Conservation (phyloP, 257 asterid species). For the Perilla frutescens region DNA sequence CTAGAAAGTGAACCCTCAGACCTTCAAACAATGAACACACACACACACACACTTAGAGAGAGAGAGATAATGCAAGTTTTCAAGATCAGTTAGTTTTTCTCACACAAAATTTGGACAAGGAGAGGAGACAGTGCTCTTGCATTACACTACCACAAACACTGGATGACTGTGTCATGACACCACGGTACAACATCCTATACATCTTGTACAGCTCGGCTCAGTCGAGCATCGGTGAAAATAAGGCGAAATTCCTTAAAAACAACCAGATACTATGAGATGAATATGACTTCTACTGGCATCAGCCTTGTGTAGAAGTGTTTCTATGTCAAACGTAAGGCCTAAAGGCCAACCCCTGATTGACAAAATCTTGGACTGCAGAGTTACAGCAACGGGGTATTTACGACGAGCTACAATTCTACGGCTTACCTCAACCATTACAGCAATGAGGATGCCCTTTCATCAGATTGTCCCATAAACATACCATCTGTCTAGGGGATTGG, state of each 20-base stretch:
- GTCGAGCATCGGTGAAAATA: constrained; percentile 24
- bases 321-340: constrained; percentile 7
- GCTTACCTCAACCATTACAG: constrained; percentile 52
- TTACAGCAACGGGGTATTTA: constrained; percentile 21
- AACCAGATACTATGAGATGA: constrained; percentile 4
- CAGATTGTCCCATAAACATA: constrained; percentile 74
- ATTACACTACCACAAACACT: constrained; percentile 23
- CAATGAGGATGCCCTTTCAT: constrained; percentile 57
- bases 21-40: too few species aligned
- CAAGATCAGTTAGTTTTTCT: constrained; percentile 16
- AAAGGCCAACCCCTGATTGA: neutral
- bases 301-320: constrained; percentile 11
- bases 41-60: too few species aligned
- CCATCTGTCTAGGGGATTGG: constrained; percentile 95
- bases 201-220: constrained; percentile 37
- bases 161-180: constrained; percentile 7
- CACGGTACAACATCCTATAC: constrained; percentile 39
- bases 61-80: neutral
- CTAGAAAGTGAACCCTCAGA: too few species aligned
- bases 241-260: constrained; percentile 9
- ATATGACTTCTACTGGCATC: constrained; percentile 29
- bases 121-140: constrained; percentile 12
- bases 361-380: constrained; percentile 22
- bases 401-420: neutral
- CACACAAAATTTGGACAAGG: constrained; percentile 15